Base-by-base conservation (phyloP, 1,139 yeast species). In the Blastobotrys apis region DNA sequence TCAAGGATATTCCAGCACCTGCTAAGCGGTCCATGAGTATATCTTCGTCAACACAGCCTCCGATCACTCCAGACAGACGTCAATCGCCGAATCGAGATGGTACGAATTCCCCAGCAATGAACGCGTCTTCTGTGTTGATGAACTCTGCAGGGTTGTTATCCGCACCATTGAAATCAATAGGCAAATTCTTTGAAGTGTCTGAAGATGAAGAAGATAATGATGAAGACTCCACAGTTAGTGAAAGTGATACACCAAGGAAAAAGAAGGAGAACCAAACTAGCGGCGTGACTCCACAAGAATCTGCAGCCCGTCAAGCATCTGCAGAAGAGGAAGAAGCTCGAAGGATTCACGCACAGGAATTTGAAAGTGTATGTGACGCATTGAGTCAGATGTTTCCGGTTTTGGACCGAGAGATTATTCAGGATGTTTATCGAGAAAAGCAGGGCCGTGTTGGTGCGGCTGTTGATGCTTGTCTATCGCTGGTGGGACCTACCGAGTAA, bases 371-470 rank as follows among this genome's bases (percentile, higher is more conserved):
- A 10, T 59, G 71, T 9, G 67, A 66, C 3, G 75, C 77, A 2
- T 68, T 88, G 41, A 67, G 67, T 25, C 81, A 80, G 45, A 84
- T 88, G 78, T 87, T 88, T 64, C 95, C 96, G 1, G 70, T 69
- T 30, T 67, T 87, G 48, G 96, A 87, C 54, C 68, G 68, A 33
- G 82, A 77, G 0, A 69, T 88, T 1, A 71, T 88, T 42, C 77
- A 73, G 44, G 96, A 88, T 58, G 81, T 88, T 3, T 73, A 86
- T 23, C 67, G 69, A 1, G 78, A 82, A 61, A 83, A 82, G 58
- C 73, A 78, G 45, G 84, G 85, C 19, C 72, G 83, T 43, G 73
- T 84, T 17, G 94, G 90, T 21, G 75, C 74, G 8, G 83, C 92
- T 43, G 84, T 87, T 2, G 96, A 87, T 58, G 78, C 82, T 4